Base-by-base conservation (phyloP, 148 eudicot genomes). In the Camellia lanceoleosa region DNA sequence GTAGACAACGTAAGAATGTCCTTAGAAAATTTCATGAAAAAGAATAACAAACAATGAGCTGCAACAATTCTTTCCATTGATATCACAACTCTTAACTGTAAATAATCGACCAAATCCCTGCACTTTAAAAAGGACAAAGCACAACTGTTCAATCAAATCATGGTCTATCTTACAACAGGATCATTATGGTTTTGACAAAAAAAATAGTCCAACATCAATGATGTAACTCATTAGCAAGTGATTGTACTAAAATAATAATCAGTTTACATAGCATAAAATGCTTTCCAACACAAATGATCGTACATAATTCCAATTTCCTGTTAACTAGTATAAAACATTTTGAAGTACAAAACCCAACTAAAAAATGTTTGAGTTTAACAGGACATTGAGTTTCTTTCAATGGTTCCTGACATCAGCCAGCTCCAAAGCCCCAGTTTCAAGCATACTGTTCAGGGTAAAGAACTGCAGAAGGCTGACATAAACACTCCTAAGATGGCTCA, bases 1-100 rank as follows among this genome's bases (percentile, higher is more conserved):
- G 89, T 76, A 65, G 98, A 87, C 78, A 96, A 71, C 64, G 69
- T 85, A 49, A 78, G 75, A 79, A 78, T 82, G 30, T 85, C 88
- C 61, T 90, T 83, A 30, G 85, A 72, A 14, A 60, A 54, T 62
- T 46, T 78, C 62, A 41, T 4, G 73, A 18, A n/a, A 54, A 54
- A 78, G 10, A 68, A 55, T 4, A 49, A 68, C 14, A 30, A 43
- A 75, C 5, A 19, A 54, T 5, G 3, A 71, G 56, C 68, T 9
- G 30, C 15, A 46, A 76, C 38, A 66, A 20, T 64, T 41, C 42
- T 68, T 54, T 78, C 59, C 30, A 41, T 12, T 41, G n/a, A 55
- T n/a, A 61, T 75, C 42, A 43, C 15, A 66, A 19, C 67, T 44
- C 56, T 47, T 47, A 47, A 41, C 46, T 19, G 55, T 23, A 62